These are phyloP conservation scores for Ogataea populi-albae DNA, from an alignment of 805 yeast genomes.

Conservation along the genomic window DNA sequence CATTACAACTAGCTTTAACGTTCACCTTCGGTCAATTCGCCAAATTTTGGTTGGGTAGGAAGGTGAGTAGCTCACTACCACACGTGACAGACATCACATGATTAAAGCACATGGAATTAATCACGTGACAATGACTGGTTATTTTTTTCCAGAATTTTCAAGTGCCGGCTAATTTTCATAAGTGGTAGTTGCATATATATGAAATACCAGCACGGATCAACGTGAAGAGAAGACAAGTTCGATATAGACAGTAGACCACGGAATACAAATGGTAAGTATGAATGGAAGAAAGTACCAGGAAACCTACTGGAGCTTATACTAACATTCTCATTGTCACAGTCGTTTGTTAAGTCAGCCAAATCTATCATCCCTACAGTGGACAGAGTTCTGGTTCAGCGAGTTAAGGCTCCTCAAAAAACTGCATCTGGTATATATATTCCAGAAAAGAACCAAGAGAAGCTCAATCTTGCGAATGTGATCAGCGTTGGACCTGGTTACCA, in stretches of 20 bases:
- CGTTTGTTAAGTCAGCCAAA: slow-evolving; percentile 77
- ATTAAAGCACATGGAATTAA: not conserved
- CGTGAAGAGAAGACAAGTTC: no score
- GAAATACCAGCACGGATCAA: no score
- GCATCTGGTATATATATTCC: slow-evolving; percentile 93
- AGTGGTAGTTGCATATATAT: no score
- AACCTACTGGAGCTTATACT: no score
- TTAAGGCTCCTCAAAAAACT: slow-evolving; percentile 88
- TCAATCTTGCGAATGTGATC: slow-evolving; percentile 86
- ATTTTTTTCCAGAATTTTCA: no score
- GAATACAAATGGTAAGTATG: slow-evolving; percentile 15
- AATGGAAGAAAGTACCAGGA: no score
- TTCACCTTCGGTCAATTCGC: not conserved
- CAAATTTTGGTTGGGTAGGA: slow-evolving; percentile 1
- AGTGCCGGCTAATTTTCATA: no score
- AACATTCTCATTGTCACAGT: slow-evolving; percentile 22
- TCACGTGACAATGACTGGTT: no score
- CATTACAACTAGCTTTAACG: slow-evolving; percentile 6
- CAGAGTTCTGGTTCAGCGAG: slow-evolving; percentile 93
- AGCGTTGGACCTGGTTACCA: slow-evolving; percentile 94
- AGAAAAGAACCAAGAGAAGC: slow-evolving; percentile 92
- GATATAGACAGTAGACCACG: no score
- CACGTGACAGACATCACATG: no score
- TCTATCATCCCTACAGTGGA: slow-evolving; percentile 89
- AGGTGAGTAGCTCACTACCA: no score